These are phyloP conservation scores for apple (Malus domestica) DNA, from an alignment of 306 rosid genomes.

Conservation along the genomic window ASM211411v1 NC_041790.1:479001-479500, in stretches of 20 bases:
- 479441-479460: constrained; percentile 94
- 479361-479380: neutral
- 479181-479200: neutral
- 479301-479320: no score
- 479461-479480: constrained; percentile 70
- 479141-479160: constrained; percentile 5
- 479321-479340: constrained; percentile 12
- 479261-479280: constrained; percentile 20
- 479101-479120: neutral
- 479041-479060: constrained; percentile 26
- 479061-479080: neutral
- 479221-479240: neutral
- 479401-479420: constrained; percentile 72
- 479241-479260: constrained; percentile 18
- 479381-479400: constrained; percentile 98
- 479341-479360: neutral
- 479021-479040: constrained; percentile 85
- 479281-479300: constrained; percentile 21
- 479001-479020: constrained; percentile 82
- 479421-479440: constrained; percentile 81
- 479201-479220: no score
- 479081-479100: neutral
- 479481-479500: constrained; percentile 95
- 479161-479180: neutral
- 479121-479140: constrained; percentile 13